These are phyloP conservation scores for Chenopodium formosanum DNA, from an alignment of 148 eudicot species.

Conservation along the genomic window DNA sequence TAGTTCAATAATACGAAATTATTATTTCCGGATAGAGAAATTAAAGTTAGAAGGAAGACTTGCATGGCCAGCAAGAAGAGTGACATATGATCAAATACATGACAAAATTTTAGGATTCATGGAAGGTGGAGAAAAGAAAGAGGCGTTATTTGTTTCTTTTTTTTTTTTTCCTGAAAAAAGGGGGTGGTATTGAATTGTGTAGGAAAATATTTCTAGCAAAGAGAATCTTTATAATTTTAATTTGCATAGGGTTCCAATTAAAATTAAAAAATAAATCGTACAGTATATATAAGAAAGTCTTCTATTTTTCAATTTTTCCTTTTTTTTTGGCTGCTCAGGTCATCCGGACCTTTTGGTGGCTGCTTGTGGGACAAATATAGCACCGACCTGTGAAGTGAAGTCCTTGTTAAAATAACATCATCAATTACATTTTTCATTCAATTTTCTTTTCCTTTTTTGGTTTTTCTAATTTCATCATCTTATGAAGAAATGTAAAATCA, in stretches of 20 bases:
- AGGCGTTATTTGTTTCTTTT: not conserved
- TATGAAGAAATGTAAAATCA: too few relatives aligned
- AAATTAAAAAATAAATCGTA: not conserved
- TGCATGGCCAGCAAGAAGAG: constrained; percentile 19
- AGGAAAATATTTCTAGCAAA: not conserved
- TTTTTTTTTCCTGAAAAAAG: constrained; percentile 9
- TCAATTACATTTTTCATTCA: not conserved
- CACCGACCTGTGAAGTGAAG: constrained; percentile 22
- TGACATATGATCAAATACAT: constrained; percentile 22
- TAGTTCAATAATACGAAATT: too few relatives aligned
- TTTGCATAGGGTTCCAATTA: constrained; percentile 28
- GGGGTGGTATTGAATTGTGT: not conserved
- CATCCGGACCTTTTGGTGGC: constrained; percentile 24
- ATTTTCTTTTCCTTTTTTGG: not conserved
- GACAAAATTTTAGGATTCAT: constrained; percentile 38
- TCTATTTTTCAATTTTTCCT: not conserved
- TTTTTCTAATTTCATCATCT: not conserved
- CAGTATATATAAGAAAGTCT: not conserved
- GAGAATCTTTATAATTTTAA: not conserved
- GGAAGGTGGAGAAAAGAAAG: constrained; percentile 12
- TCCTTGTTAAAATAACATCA: constrained; percentile 6
- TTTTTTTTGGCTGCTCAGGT: not conserved
- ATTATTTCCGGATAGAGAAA: too few relatives aligned
- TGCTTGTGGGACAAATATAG: constrained; percentile 28
- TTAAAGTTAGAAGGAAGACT: not conserved